Evolutionary conservation across 75 land plant species (phyloP).

Genomic region (Pinus albicaulis): DNA sequence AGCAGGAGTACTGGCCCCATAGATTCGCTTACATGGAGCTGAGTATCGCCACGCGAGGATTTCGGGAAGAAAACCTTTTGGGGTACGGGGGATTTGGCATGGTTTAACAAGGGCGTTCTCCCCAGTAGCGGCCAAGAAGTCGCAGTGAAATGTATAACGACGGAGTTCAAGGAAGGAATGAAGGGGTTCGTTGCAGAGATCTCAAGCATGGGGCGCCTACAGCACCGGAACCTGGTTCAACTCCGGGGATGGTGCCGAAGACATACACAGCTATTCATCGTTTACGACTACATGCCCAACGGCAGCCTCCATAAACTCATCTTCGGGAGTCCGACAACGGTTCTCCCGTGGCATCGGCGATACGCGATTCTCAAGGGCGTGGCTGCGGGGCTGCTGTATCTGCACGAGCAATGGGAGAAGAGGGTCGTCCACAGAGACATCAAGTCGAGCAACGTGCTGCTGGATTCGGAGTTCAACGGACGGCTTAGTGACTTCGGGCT

Average conservation of each 20-base stretch:
- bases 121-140: conserved; percentile 25
- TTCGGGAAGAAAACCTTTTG: conserved; percentile 22
- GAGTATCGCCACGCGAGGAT: conserved; percentile 33
- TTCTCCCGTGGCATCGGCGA: conserved; percentile 37
- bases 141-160: conserved; percentile 51
- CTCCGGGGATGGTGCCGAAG: conserved; percentile 51
- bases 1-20: conserved; percentile 29
- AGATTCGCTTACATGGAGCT: conserved; percentile 41
- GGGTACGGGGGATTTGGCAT: conserved; percentile 58
- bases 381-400: conserved; percentile 38
- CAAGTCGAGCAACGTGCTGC: conserved; percentile 49
- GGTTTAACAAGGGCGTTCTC: conserved; percentile 47
- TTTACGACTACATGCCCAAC: conserved; percentile 62
- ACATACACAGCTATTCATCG: conserved; percentile 45
- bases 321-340: conserved; percentile 4
- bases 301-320: conserved; percentile 51
- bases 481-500: conserved; percentile 62
- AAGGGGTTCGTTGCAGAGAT: conserved; percentile 58
- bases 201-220: conserved; percentile 34
- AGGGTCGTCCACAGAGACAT: conserved; percentile 49
- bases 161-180: conserved; percentile 37
- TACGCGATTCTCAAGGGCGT: conserved; percentile 34
- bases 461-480: conserved; percentile 41
- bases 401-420: conserved; percentile 54
- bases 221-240: conserved; percentile 47